Base-by-base conservation (phyloP, 495 filamentous ascomycete genomes). In the Poronia punctata region DNA sequence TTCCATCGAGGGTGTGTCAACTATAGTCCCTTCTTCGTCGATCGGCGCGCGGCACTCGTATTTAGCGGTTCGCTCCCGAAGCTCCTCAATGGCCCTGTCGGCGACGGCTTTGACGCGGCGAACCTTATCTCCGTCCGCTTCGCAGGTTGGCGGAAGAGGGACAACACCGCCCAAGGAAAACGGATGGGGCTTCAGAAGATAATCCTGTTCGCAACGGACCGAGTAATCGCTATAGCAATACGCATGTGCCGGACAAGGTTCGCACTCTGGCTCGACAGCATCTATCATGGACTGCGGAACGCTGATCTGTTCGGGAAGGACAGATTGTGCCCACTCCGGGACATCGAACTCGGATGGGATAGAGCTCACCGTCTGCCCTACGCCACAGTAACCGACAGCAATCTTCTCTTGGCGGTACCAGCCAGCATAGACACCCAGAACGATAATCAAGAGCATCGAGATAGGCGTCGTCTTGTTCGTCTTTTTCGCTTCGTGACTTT, bases 391-490 rank as follows among this genome's bases (percentile, higher is more conserved):
- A 18, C 92, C 92, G 28, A 95, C 86, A 25, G 86, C 86, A 9
- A 93, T 64, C 72, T 97, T 96, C 61, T 98, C 93, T 44, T 89
- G 84, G 35, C 93, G 75, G 74, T 86, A 97, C 77, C 88, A 90
- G 26, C 72, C 72, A 17, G 71, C 84, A 45, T 92, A 88, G 4
- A 83, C 80, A 17, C 70, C 72, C 18, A 93, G 46, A 4, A 93
- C 59, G 1, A 79, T 76, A 0, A 82, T 46, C 10, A 84, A 48
- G 4, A 93, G 71, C 9, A 84, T 64, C 66, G 75, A 83, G 7
- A 88, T 65, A 7, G 84, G 76, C 4, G 72, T 70, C 16, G 56
- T 38, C 20, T 63, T 38, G 28, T 51, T 59, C n/a, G 49, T 50
- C 34, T 39, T 59, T 24, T 44, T 56, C 8, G 62, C 33, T 1